Percentiles rank a stretch among this genome's conserved stretches.
These are phyloP conservation scores for Spathaspora passalidarum DNA, from an alignment of 805 yeast genomes.

Conservation along the genomic window DNA sequence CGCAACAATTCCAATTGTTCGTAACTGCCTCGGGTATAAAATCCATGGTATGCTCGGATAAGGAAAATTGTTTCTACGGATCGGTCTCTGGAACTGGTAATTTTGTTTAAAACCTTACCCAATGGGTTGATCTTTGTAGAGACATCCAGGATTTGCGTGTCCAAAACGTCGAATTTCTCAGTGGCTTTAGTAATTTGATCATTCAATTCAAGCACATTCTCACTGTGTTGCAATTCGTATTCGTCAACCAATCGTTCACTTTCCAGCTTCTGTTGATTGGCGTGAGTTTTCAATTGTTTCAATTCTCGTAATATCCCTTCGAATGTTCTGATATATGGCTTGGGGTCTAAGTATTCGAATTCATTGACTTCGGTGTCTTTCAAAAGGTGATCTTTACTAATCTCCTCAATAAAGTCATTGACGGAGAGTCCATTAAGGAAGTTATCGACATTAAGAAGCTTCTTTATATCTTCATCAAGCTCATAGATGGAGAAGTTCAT, in stretches of 20 bases:
- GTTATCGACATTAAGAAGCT: conserved; percentile 55
- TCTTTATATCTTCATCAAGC: conserved; percentile 60
- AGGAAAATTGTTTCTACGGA: conserved; percentile 70
- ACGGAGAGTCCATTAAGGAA: conserved; percentile 69
- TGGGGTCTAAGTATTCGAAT: conserved; percentile 69
- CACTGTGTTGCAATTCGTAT: conserved; percentile 64
- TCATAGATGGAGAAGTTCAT: conserved; percentile 54
- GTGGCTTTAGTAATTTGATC: conserved; percentile 45
- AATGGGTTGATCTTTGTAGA: conserved; percentile 63
- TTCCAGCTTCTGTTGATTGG: conserved; percentile 46
- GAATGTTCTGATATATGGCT: conserved; percentile 90
- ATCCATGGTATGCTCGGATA: conserved; percentile 73
- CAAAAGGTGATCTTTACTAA: conserved; percentile 63
- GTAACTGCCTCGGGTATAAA: conserved; percentile 55
- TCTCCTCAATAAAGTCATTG: conserved; percentile 74
- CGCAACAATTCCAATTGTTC: conserved; percentile 58
- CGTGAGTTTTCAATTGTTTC: conserved; percentile 55
- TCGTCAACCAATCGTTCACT: conserved; percentile 56
- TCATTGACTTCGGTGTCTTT: conserved; percentile 50
- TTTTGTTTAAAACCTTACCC: conserved; percentile 63
- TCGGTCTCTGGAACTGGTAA: conserved; percentile 70
- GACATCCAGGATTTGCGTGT: conserved; percentile 52
- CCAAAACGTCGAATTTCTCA: conserved; percentile 48
- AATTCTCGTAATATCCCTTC: conserved; percentile 80
- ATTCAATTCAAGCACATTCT: conserved; percentile 57